Percentiles rank a stretch among this genome's conserved stretches.
Conservation (phyloP, 2,329 filamentous ascomycete genomes). For the Aspergillus novoparasiticus region DNA sequence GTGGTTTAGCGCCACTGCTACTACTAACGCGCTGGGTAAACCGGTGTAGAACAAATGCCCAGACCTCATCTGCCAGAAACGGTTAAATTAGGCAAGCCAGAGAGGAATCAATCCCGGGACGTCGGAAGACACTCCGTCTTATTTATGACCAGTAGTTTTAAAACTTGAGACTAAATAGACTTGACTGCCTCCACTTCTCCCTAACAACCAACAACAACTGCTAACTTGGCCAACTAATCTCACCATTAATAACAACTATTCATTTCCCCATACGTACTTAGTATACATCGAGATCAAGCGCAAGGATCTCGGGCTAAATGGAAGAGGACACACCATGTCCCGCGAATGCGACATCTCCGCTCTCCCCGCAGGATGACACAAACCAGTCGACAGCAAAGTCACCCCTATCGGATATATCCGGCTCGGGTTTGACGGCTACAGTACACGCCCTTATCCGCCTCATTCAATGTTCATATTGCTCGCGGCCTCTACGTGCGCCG, state of each 20-base stretch:
- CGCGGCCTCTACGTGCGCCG: constrained; percentile 66
- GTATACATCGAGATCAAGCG: background rate
- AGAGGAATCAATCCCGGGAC: background rate
- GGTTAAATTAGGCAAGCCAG: background rate
- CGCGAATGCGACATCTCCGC: constrained; percentile 6
- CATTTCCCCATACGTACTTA: background rate
- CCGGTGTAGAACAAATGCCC: background rate
- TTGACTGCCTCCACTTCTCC: background rate
- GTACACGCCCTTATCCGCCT: constrained; percentile 68
- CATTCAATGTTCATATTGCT: constrained; percentile 77
- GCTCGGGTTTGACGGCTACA: background rate
- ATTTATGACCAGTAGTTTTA: background rate
- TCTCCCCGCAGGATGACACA: constrained; percentile 6
- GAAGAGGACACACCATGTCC: background rate
- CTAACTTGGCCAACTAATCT: background rate
- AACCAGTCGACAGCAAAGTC: background rate
- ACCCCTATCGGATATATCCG: background rate
- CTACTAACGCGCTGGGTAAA: background rate
- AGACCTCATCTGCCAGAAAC: background rate
- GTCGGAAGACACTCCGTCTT: background rate
- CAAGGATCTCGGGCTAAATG: background rate
- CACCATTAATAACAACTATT: background rate
- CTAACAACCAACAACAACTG: background rate
- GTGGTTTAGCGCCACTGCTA: background rate
- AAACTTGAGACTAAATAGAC: background rate